Percentiles rank a stretch among this genome's conserved stretches.
Evolutionary conservation across 495 filamentous ascomycete genomes (phyloP).

Genomic region (Rhypophila decipiens): DNA sequence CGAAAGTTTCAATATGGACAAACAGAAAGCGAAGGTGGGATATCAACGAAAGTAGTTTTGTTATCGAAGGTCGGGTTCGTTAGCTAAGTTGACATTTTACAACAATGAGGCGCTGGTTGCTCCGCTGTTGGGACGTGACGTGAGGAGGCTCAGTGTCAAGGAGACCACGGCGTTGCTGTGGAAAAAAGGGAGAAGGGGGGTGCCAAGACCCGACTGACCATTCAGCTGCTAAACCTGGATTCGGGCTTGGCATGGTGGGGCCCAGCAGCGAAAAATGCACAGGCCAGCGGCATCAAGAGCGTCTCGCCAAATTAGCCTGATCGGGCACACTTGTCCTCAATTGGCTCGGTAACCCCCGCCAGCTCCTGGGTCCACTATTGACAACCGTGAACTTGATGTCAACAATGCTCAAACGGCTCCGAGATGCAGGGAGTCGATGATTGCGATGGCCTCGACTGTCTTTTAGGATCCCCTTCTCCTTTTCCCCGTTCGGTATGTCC

Average conservation of each 20-base stretch:
- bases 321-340: slow-evolving; percentile 5
- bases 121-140: slow-evolving; percentile 17
- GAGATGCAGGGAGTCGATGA: no score
- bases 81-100: slow-evolving; percentile 9
- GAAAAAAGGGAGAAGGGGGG: slow-evolving; percentile 18
- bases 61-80: background rate
- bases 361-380: background rate
- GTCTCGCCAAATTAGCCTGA: slow-evolving; percentile 26
- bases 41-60: slow-evolving; percentile 17
- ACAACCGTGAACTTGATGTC: no score
- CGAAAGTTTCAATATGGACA: background rate
- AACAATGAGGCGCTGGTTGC: slow-evolving; percentile 16
- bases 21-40: slow-evolving; percentile 18
- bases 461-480: no score
- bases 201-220: background rate
- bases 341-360: slow-evolving; percentile 14
- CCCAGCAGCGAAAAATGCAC: background rate
- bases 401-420: no score
- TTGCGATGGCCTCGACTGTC: no score
- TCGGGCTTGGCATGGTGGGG: background rate
- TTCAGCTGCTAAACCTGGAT: background rate
- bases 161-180: slow-evolving; percentile 18
- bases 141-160: slow-evolving; percentile 7
- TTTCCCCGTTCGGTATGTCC: no score
- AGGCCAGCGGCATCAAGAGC: slow-evolving; percentile 9